Evolutionary conservation across 495 filamentous ascomycete species (phyloP).

Genomic region (Amorphotheca resinae): DNA sequence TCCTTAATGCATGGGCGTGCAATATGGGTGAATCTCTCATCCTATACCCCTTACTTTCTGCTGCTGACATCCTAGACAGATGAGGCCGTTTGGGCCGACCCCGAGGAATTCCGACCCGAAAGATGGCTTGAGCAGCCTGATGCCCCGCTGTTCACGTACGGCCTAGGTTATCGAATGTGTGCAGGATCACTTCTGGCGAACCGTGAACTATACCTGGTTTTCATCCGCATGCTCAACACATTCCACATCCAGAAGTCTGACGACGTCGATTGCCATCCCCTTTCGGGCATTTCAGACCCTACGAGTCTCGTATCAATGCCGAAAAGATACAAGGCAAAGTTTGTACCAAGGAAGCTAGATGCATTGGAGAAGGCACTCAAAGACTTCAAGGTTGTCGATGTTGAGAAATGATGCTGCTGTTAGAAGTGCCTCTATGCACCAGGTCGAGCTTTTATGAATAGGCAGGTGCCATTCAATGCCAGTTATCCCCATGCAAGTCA

Average conservation of each 20-base stretch:
- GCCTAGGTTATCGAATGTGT: slow-evolving; percentile 55
- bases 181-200: slow-evolving; percentile 51
- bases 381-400: slow-evolving; percentile 11
- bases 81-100: slow-evolving; percentile 44
- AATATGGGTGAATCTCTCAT: slow-evolving; percentile 36
- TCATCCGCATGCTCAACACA: slow-evolving; percentile 46
- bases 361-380: slow-evolving; percentile 8
- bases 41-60: slow-evolving; percentile 17
- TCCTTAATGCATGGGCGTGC: slow-evolving; percentile 55
- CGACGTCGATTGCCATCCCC: slow-evolving; percentile 40
- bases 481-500: too few relatives aligned
- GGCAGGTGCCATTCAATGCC: too few relatives aligned
- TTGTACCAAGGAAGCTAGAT: slow-evolving; percentile 31
- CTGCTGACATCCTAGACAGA: slow-evolving; percentile 15
- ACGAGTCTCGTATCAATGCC: slow-evolving; percentile 46
- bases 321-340: slow-evolving; percentile 40
- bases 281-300: slow-evolving; percentile 41
- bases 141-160: slow-evolving; percentile 40
- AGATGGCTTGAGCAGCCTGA: slow-evolving; percentile 51
- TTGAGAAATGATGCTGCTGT: too few relatives aligned
- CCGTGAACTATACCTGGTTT: slow-evolving; percentile 51
- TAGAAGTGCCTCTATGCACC: too few relatives aligned
- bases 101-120: slow-evolving; percentile 46
- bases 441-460: too few relatives aligned
- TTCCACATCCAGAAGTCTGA: slow-evolving; percentile 42